Percentiles rank a stretch among this genome's conserved stretches.
Evolutionary conservation across 441 rosid genomes (phyloP).

Genomic region (Brassica balearica): DNA sequence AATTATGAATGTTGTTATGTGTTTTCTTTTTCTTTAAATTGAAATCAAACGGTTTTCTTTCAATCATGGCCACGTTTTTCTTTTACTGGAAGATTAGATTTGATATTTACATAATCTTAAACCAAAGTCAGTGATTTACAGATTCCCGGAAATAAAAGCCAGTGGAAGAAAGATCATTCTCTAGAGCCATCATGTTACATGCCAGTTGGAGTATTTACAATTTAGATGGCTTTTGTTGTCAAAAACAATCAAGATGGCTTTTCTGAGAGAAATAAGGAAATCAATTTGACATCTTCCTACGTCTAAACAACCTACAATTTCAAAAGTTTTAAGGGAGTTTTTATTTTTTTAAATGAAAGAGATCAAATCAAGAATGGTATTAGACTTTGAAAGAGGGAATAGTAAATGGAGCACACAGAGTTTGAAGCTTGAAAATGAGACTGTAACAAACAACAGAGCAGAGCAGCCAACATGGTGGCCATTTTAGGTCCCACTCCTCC

Average conservation of each 20-base stretch:
- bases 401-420: slow-evolving; percentile 38
- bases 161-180: not conserved
- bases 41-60: slow-evolving; percentile 22
- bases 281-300: not conserved
- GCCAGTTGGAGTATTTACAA: not conserved
- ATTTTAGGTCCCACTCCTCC: slow-evolving; percentile 33
- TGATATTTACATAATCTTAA: no score
- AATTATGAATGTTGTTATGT: not conserved
- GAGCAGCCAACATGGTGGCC: slow-evolving; percentile 33
- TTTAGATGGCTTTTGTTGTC: not conserved
- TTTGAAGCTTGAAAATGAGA: slow-evolving; percentile 38
- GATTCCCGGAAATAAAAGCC: not conserved
- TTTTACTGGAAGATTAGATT: no score
- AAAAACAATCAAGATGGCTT: not conserved
- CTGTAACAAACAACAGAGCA: slow-evolving; percentile 27
- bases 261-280: not conserved
- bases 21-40: not conserved
- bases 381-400: not conserved
- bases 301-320: not conserved
- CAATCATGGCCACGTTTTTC: not conserved
- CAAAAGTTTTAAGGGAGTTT: not conserved
- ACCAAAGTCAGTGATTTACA: no score
- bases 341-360: not conserved
- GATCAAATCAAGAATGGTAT: slow-evolving; percentile 14
- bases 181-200: not conserved